These are phyloP conservation scores for Bertia moriformis DNA, from an alignment of 2,329 filamentous ascomycete genomes.

Conservation along the genomic window DNA sequence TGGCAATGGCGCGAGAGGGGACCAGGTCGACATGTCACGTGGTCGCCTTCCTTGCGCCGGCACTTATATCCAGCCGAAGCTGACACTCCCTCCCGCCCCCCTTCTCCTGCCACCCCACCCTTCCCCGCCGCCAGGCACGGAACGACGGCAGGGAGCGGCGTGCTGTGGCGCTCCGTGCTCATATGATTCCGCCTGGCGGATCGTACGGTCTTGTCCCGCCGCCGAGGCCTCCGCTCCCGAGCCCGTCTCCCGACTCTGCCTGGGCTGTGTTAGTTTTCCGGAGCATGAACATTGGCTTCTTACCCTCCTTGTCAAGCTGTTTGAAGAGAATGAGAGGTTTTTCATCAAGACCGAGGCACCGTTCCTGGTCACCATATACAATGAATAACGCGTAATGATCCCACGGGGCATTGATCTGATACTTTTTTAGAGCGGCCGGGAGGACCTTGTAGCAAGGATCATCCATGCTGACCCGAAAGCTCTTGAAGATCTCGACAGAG, in stretches of 20 bases:
- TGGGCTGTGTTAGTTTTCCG: constrained; percentile 47
- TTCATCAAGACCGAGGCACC: constrained; percentile 80
- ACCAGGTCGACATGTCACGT: too few species aligned
- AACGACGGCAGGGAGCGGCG: too few species aligned
- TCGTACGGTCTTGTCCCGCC: not conserved
- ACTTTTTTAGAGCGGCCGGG: constrained; percentile 88
- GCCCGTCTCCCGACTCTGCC: constrained; percentile 28
- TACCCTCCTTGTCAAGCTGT: constrained; percentile 87
- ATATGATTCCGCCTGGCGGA: not conserved
- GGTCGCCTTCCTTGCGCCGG: too few species aligned
- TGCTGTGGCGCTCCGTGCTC: too few species aligned
- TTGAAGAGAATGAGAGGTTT: constrained; percentile 94
- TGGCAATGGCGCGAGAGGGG: too few species aligned
- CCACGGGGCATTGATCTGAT: constrained; percentile 96
- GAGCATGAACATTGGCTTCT: constrained; percentile 99
- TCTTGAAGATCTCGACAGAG: constrained; percentile 94
- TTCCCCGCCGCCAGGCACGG: too few species aligned
- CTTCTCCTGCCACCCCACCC: too few species aligned
- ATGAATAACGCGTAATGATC: constrained; percentile 96
- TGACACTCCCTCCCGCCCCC: too few species aligned
- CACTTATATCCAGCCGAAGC: too few species aligned
- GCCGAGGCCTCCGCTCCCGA: constrained; percentile 36
- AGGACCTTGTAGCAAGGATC: constrained; percentile 96
- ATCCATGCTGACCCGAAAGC: constrained; percentile 93
- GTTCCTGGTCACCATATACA: constrained; percentile 95